Evolutionary conservation across 352 stramenopile genomes (phyloP), one percentile per base, ranked within the genome.

Genomic region (Globisporangium abappressorium): DNA sequence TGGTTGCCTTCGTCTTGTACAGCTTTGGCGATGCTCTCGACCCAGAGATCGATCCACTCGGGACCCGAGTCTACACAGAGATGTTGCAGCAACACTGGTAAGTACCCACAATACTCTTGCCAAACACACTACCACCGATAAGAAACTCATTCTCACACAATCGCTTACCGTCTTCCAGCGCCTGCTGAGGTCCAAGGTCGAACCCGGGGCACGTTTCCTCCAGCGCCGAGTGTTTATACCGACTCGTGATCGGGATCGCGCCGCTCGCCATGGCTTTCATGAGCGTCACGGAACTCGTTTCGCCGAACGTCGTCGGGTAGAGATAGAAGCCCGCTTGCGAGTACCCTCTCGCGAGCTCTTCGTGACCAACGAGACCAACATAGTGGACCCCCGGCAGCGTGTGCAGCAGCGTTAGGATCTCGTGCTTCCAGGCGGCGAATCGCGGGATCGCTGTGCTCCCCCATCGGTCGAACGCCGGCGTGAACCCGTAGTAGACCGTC

Each of bases 261-360:
- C 93, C 94, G 54, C 87, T 85, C 3, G 81, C 81, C 89, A 97
- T 97, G 5, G 90, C 91, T 68, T 97, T 98, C 84, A 98, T 98
- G 47, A 97, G 74, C 5, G 94, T 93, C 24, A 98, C 89, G 58
- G 92, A 98, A 41, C 93, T 97, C 36, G 93, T 98, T 70, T 98
- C 93, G 15, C 79, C 78, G 64, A 87, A 98, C 14, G 78, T 81
- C 2, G 92, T 98, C 41, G 93, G 94, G 65, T 97, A 98, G 46
- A 98, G 70, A 51, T 94, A 92, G 61, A 98, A 98, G 0, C 92
- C 91, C 2, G 86, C 88, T 8, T 72, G 60, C 0, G 87, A 82
- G 63, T 93, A 96, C 24, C 78, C 90, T 3, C 60, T 43, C 0
- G 87, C 84, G 5, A 97, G 78, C 34, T 84, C 83, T 11, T 71